phyloP scores from a whole-genome alignment of 2,329 filamentous ascomycete genomes.

The Ascochyta viciae-villosae region DNA sequence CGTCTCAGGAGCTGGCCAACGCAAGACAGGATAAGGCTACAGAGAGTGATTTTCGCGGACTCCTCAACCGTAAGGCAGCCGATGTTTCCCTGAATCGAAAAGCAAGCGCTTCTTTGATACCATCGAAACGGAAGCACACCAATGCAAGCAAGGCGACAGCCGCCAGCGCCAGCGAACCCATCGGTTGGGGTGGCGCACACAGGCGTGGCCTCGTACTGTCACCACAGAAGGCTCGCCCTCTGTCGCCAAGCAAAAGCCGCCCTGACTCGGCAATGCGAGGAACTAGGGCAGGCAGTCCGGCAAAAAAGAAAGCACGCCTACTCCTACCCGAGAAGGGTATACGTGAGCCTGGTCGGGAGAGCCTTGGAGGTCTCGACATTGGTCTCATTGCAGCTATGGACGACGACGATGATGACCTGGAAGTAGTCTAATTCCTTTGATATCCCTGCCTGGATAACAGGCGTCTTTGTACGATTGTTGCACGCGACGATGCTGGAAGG shows the following conservation, averaged over 20 bases:
- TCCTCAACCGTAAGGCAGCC: conserved; percentile 54
- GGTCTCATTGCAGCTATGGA: conserved; percentile 49
- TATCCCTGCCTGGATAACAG: conserved; percentile 11
- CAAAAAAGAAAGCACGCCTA: conserved; percentile 58
- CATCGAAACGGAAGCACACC: conserved; percentile 51
- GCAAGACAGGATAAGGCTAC: conserved; percentile 25
- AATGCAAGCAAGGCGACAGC: conserved; percentile 40
- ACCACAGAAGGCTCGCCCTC: conserved; percentile 38
- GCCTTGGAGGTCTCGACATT: conserved; percentile 46
- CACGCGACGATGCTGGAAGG: conserved; percentile 2
- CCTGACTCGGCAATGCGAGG: conserved; percentile 34
- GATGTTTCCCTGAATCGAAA: conserved; percentile 46
- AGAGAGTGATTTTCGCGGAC: conserved; percentile 48
- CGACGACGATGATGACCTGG: conserved; percentile 57
- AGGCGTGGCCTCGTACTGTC: conserved; percentile 51
- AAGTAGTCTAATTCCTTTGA: conserved; percentile 52
- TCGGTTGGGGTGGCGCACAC: conserved; percentile 58
- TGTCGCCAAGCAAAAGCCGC: conserved; percentile 13
- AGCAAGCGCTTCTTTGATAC: conserved; percentile 38
- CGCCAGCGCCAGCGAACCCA: conserved; percentile 43
- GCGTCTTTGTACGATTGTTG: conserved; percentile 7
- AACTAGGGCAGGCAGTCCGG: conserved; percentile 45
- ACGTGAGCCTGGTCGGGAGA: conserved; percentile 58
- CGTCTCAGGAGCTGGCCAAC: conserved; percentile 24
- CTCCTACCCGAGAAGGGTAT: conserved; percentile 58